Percentiles rank a stretch among this genome's conserved stretches.
phyloP scores from a whole-genome alignment of 805 yeast species.

The Barnettozyma populi region DNA sequence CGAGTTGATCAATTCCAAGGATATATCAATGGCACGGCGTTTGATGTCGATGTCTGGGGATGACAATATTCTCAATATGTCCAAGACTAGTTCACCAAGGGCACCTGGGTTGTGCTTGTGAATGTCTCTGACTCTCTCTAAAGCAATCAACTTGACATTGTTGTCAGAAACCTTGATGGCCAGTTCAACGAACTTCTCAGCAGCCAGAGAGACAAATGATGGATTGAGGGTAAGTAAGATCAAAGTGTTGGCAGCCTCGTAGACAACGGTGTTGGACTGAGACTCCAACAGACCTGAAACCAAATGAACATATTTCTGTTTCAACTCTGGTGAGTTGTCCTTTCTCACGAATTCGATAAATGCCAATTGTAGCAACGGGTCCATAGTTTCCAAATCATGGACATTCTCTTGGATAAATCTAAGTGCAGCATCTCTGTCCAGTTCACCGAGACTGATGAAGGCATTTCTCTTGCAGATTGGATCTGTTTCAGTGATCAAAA shows the following conservation, averaged over 20 bases:
- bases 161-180: conserved; percentile 93
- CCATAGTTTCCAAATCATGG: conserved; percentile 54
- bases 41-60: conserved; percentile 91
- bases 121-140: conserved; percentile 77
- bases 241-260: conserved; percentile 86
- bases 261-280: conserved; percentile 60
- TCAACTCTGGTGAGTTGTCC: conserved; percentile 64
- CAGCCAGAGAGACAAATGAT: conserved; percentile 68
- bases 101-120: conserved; percentile 73
- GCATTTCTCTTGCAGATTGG: conserved; percentile 95
- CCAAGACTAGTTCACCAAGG: conserved; percentile 77
- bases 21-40: conserved; percentile 76
- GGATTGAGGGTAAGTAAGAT: conserved; percentile 59
- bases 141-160: conserved; percentile 87
- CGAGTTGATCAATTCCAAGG: conserved; percentile 73
- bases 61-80: conserved; percentile 78
- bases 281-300: conserved; percentile 68
- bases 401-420: conserved; percentile 72
- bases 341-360: conserved; percentile 86
- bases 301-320: conserved; percentile 64
- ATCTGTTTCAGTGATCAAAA: conserved; percentile 79
- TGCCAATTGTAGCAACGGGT: conserved; percentile 81
- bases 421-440: conserved; percentile 82
- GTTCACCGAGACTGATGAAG: conserved; percentile 75
- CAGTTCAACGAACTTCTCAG: conserved; percentile 77